Percentiles rank a stretch among this genome's conserved stretches.
phyloP scores from a whole-genome alignment of 352 stramenopile species.

The Phytophthora agathidicida region DNA sequence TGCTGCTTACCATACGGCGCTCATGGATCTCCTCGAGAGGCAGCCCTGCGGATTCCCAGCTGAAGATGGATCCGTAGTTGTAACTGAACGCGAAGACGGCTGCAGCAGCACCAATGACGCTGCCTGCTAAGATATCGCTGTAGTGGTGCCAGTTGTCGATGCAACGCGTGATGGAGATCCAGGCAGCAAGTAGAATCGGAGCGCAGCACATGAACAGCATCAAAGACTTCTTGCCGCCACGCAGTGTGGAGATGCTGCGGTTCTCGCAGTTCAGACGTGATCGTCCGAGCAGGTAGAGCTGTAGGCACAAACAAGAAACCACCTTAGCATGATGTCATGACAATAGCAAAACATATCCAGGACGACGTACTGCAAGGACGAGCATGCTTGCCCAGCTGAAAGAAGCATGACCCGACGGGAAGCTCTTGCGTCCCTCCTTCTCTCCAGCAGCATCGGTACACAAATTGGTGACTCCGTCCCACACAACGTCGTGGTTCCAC shows the following conservation, averaged over 20 bases:
- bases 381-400: slow-evolving; percentile 73
- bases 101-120: slow-evolving; percentile 43
- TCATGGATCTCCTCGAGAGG: slow-evolving; percentile 43
- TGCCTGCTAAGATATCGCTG: slow-evolving; percentile 60
- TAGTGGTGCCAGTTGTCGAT: slow-evolving; percentile 85
- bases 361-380: slow-evolving; percentile 53
- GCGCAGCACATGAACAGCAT: slow-evolving; percentile 63
- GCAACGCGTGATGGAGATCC: slow-evolving; percentile 65
- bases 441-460: slow-evolving; percentile 51
- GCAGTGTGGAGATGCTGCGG: slow-evolving; percentile 37
- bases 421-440: slow-evolving; percentile 71
- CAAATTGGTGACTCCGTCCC: slow-evolving; percentile 67
- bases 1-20: not conserved
- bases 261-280: slow-evolving; percentile 56
- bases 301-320: not conserved
- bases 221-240: slow-evolving; percentile 50
- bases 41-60: slow-evolving; percentile 47
- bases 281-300: slow-evolving; percentile 67
- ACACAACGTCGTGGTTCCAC: slow-evolving; percentile 60
- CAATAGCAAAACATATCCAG: not conserved
- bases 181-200: slow-evolving; percentile 57
- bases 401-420: slow-evolving; percentile 71
- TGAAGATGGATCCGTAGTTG: slow-evolving; percentile 62
- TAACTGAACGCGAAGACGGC: slow-evolving; percentile 47
- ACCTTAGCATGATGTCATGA: not conserved